Evolutionary conservation across 192 early-diverging fungal genomes (phyloP), one percentile per base, ranked within the genome.

Genomic region (Coemansia sp.): DNA sequence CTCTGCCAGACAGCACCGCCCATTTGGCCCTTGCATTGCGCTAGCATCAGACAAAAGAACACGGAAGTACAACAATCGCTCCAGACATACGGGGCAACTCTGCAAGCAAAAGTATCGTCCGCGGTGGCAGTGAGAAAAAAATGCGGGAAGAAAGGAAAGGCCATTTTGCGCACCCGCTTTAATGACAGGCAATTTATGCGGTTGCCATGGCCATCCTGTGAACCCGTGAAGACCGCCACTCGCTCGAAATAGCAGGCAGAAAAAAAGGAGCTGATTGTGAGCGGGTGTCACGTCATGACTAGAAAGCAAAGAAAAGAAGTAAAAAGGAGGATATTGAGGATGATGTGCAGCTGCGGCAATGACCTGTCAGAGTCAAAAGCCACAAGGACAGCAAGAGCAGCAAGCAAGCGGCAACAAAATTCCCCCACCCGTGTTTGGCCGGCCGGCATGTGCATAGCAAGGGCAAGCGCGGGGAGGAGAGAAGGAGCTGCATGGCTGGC

Each of bases 201-300:
- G 12, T 36, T 0, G 39, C 21, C 26, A 8, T 32, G 32, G 32
- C 32, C 8, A 49, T 40, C 48, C 42, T 51, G 16, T 41, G 65
- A 45, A 66, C 65, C 47, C 63, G 51, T 65, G 63, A 65, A 65
- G 63, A 65, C 63, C 63, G 63, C 63, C 63, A 55, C 63, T 51
- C 36, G 47, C 47, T 4, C 2, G 4, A 32, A 32, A 32, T 32
- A 32, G 32, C 32, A 32, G 1, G 32, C 32, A 32, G 32, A 32
- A 4, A 32, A 2, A 32, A 32, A 32, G 4, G 32, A 32, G 32
- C 32, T 32, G 32, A 1, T 32, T 32, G 32, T 32, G 32, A 32
- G 32, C 32, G 32, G 32, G 32, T 32, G 32, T 32, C 32, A 32
- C 32, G 32, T 32, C 32, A 32, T 32, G 32, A 2, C 32, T 32